These are phyloP conservation scores for Allium fistulosum DNA, from an alignment of 106 monocot species.

Conservation along the genomic window DNA sequence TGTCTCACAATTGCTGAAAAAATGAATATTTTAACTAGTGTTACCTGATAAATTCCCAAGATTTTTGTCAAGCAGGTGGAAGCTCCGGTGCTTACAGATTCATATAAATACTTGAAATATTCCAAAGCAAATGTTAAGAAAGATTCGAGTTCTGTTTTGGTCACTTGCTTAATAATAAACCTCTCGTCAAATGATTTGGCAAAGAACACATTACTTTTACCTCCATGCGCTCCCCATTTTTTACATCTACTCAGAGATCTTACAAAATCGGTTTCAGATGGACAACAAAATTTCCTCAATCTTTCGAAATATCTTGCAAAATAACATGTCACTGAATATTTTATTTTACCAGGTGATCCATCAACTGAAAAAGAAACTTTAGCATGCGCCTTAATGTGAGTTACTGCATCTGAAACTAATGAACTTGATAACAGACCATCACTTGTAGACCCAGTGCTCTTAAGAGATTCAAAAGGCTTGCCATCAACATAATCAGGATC, in stretches of 20 bases:
- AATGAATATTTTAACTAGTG: too few species aligned
- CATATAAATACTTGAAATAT: slow-evolving; percentile 79
- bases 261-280: slow-evolving; percentile 67
- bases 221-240: slow-evolving; percentile 90
- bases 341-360: slow-evolving; percentile 48
- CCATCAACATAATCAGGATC: slow-evolving; percentile 43
- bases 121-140: slow-evolving; percentile 78
- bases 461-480: slow-evolving; percentile 20
- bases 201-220: slow-evolving; percentile 95
- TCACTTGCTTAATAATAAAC: slow-evolving; percentile 89
- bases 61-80: slow-evolving; percentile 88
- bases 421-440: slow-evolving; percentile 23
- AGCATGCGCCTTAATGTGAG: slow-evolving; percentile 33
- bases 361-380: slow-evolving; percentile 63
- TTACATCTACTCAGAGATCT: slow-evolving; percentile 91
- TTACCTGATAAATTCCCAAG: slow-evolving; percentile 85
- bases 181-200: slow-evolving; percentile 93
- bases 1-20: too few species aligned
- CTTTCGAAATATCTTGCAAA: slow-evolving; percentile 68
- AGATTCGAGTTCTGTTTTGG: slow-evolving; percentile 83
- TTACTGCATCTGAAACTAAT: slow-evolving; percentile 20
- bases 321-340: slow-evolving; percentile 72
- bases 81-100: slow-evolving; percentile 67
- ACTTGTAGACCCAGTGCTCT: slow-evolving; percentile 26
- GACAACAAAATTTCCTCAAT: slow-evolving; percentile 64